Evolutionary conservation across 208 protist genomes (phyloP).

Genomic region (Perkinsela sp.): DNA sequence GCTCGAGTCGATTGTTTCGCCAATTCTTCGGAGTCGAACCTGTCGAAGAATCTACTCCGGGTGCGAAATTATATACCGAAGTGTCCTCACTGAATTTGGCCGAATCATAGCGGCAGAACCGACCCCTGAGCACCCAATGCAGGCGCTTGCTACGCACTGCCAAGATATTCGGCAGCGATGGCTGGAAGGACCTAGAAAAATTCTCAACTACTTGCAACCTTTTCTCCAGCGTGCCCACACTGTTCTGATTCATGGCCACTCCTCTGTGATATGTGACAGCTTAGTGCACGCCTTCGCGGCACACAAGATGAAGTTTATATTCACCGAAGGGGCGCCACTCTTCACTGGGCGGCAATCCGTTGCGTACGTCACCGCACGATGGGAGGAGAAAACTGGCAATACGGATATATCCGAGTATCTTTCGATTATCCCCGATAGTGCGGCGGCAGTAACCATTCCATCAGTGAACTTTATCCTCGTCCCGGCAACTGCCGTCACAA

Average conservation of each 20-base stretch:
- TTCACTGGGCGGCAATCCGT: background rate
- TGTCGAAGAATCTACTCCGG: background rate
- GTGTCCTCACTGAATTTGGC: background rate
- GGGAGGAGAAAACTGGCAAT: background rate
- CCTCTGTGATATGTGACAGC: background rate
- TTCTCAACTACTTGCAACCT: background rate
- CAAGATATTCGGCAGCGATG: background rate
- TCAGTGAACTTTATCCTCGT: slow-evolving; percentile 82
- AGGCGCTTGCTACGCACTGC: background rate
- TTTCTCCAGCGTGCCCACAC: background rate
- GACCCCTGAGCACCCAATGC: background rate
- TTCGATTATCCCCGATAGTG: slow-evolving; percentile 48
- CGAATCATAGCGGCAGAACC: background rate
- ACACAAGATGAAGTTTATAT: background rate
- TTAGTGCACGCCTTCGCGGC: slow-evolving; percentile 1
- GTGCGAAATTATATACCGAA: background rate
- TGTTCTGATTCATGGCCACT: slow-evolving; percentile 4
- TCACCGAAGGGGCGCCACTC: slow-evolving; percentile 2
- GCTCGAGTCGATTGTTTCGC: background rate
- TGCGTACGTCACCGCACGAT: background rate
- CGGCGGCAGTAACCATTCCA: slow-evolving; percentile 40
- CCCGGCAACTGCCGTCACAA: slow-evolving; percentile 88
- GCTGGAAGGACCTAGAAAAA: background rate
- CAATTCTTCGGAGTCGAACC: background rate
- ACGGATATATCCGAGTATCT: background rate